phyloP scores from a whole-genome alignment of 2,329 filamentous ascomycete species.

The Zasmidium angulare region DNA sequence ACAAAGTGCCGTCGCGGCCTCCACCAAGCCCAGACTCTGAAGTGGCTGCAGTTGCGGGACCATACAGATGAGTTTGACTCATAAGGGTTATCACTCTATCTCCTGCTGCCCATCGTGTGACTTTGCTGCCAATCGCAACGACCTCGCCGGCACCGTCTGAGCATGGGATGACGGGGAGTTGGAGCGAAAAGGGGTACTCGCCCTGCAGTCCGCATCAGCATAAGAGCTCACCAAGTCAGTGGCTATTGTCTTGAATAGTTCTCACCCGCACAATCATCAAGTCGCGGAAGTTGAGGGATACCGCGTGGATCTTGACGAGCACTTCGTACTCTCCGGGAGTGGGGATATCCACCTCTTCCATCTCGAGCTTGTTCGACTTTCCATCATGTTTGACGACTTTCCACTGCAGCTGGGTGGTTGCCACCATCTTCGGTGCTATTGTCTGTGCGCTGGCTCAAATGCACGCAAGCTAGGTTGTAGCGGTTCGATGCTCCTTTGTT shows the following conservation, averaged over 20 bases:
- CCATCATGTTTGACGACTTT: neutral
- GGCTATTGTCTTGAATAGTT: neutral
- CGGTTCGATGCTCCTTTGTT: too few species aligned
- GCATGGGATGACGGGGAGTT: conserved; percentile 50
- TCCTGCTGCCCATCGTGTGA: neutral
- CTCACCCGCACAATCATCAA: conserved; percentile 20
- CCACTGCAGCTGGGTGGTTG: neutral
- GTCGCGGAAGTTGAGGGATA: conserved; percentile 55
- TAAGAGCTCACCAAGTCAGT: neutral
- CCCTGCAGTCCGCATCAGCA: neutral
- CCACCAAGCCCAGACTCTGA: neutral
- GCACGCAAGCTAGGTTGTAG: too few species aligned
- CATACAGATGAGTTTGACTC: neutral
- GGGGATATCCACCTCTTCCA: neutral
- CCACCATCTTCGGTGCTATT: neutral
- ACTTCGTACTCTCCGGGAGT: conserved; percentile 37
- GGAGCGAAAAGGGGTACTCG: neutral
- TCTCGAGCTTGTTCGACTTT: neutral
- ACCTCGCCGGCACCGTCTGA: conserved; percentile 68
- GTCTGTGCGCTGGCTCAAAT: too few species aligned
- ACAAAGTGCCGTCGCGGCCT: neutral
- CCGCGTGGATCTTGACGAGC: conserved; percentile 49
- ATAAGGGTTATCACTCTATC: neutral
- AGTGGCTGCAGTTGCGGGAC: neutral
- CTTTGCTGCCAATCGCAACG: conserved; percentile 43